Evolutionary conservation across 2,329 filamentous ascomycete species (phyloP), one percentile per base, ranked within the genome.

Genomic region (Aspergillus tubingensis): DNA sequence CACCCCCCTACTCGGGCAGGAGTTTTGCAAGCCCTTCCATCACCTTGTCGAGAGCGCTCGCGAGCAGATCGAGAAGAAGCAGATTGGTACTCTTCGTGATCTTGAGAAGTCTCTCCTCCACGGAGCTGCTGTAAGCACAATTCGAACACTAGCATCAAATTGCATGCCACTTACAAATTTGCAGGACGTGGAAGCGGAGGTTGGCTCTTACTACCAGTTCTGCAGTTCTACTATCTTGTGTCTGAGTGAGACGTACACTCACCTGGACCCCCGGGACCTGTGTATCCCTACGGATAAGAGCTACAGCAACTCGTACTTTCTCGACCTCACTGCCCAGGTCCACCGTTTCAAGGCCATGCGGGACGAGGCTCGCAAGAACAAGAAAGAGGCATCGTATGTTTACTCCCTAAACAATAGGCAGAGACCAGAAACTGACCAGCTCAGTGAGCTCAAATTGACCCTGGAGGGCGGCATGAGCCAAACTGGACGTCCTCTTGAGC

Each of bases 261-360:
- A 89, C 77, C 84, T 97, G 66, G 89, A 86, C 82, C 92, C 96
- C 75, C 88, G 88, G 75, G 93, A 98, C 77, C 91, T 94, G 80
- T 88, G 89, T 67, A 87, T 91, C 75, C 90, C 91, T 62, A 83
- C 86, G 78, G 94, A 98, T 78, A 88, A 90, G 71, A 92, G 92
- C 67, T 98, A 97, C 83, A 95, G 89, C 84, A 92, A 91, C 85
- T 91, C 91, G 74, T 98, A 98, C 80, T 97, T 97, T 76, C 89
- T 97, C 80, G 94, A 98, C 81, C 88, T 98, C 63, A 89, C 96
- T 76, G 91, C 96, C 76, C 93, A 97, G 85, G 92, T 97, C 70
- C 87, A 88, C 75, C 86, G 91, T 75, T 96, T 96, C 86, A 93
- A 92, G 62, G 86, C 88, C 71, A 91, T 95, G 75, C 87, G 97